Conservation (phyloP, 345 rosid genomes). For the Streptanthus diversifolius region DNA sequence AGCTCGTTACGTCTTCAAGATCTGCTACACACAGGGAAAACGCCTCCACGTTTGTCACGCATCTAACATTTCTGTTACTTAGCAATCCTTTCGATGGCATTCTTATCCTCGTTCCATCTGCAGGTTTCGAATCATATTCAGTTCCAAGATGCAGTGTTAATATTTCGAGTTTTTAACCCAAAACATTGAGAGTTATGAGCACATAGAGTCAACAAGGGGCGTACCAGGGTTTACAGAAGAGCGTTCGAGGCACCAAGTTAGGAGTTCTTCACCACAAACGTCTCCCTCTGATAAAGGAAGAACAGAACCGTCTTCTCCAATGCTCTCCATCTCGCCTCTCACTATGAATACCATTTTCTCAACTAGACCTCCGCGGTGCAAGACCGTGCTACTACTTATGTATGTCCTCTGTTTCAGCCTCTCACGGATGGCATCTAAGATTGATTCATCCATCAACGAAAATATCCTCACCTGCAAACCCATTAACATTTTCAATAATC, state of each 20-base stretch:
- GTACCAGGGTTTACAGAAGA: slow-evolving; percentile 61
- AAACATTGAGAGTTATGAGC: neutral
- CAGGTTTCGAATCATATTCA: slow-evolving; percentile 5
- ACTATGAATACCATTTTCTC: slow-evolving; percentile 87
- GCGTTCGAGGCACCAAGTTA: slow-evolving; percentile 85
- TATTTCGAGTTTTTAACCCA: neutral
- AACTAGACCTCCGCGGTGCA: slow-evolving; percentile 53
- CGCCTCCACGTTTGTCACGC: slow-evolving; percentile 78
- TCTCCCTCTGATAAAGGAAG: slow-evolving; percentile 60
- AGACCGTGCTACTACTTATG: slow-evolving; percentile 55
- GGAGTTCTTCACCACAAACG: slow-evolving; percentile 87
- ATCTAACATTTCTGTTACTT: slow-evolving; percentile 59
- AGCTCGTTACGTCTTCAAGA: slow-evolving; percentile 76
- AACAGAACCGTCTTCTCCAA: slow-evolving; percentile 50
- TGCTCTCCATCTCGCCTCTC: slow-evolving; percentile 74
- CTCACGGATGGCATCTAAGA: slow-evolving; percentile 69
- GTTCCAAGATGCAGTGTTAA: neutral
- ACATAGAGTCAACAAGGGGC: neutral
- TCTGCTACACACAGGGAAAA: slow-evolving; percentile 76
- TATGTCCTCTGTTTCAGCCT: slow-evolving; percentile 69
- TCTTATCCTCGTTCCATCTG: slow-evolving; percentile 58
- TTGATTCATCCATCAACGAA: slow-evolving; percentile 61
- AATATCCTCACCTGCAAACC: slow-evolving; percentile 69
- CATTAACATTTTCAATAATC: neutral
- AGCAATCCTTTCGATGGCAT: slow-evolving; percentile 42